phyloP scores from a whole-genome alignment of 768 basidiomycete species.

The Leucocoprinus birnbaumii region DNA sequence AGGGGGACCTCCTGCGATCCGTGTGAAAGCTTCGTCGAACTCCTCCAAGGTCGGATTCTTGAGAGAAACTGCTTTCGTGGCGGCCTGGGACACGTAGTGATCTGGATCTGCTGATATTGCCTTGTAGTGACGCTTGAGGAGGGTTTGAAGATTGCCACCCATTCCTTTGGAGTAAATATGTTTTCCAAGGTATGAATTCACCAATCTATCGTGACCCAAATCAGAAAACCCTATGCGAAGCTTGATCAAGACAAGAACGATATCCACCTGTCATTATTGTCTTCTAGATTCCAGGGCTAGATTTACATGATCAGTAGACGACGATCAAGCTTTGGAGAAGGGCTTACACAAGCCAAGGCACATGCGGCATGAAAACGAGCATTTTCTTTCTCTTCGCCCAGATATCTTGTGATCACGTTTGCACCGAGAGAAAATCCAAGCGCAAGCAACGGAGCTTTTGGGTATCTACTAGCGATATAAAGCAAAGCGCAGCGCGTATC shows the following conservation, averaged over 20 bases:
- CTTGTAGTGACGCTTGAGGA: conserved; percentile 50
- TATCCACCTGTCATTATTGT: conserved; percentile 45
- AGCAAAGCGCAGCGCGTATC: conserved; percentile 82
- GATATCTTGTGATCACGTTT: conserved; percentile 85
- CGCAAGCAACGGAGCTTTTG: conserved; percentile 79
- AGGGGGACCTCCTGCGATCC: conserved; percentile 66
- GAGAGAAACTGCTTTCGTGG: conserved; percentile 40
- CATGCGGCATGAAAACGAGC: conserved; percentile 65
- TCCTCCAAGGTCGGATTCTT: conserved; percentile 52
- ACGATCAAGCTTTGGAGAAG: conserved; percentile 17
- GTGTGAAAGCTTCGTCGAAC: conserved; percentile 64
- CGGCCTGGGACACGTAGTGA: conserved; percentile 46
- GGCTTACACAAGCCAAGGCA: conserved; percentile 71
- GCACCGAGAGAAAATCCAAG: conserved; percentile 94
- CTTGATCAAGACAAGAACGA: conserved; percentile 12
- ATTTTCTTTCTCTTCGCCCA: conserved; percentile 75
- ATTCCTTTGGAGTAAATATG: conserved; percentile 76
- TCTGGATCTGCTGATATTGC: conserved; percentile 48
- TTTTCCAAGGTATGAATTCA: conserved; percentile 52
- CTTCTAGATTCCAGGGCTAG: conserved; percentile 52
- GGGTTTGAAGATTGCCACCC: conserved; percentile 66
- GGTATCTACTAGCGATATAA: conserved; percentile 70
- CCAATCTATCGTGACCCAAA: conserved; percentile 38
- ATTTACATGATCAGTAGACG: conserved; percentile 10
- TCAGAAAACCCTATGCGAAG: conserved; percentile 8